Evolutionary conservation across 345 rosid genomes (phyloP), one percentile per base, ranked within the genome.

Genomic region (Linum lewisii): DNA sequence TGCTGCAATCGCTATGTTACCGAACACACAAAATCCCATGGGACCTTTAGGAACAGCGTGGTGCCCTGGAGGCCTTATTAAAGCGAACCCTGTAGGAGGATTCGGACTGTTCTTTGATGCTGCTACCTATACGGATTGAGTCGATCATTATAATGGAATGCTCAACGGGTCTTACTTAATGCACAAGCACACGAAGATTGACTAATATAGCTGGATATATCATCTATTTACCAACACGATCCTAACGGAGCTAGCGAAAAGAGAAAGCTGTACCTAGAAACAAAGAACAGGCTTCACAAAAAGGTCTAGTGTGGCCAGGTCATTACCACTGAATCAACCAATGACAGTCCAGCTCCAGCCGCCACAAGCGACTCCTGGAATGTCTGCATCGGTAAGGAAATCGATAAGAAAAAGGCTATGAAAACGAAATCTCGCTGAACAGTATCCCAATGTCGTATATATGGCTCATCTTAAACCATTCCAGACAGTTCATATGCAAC

Each of bases 261-360:
- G 34, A 29, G 4, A 29, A 29, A 29, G 34, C 34, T 29, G 34
- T 29, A 29, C 34, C 34, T 29, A 29, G 50, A 21, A 62, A 37
- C n/a, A 13, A 20, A 61, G 57, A 50, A 50, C 53, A 59, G 20
- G 58, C 26, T 14, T 55, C 65, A 25, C 66, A 19, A 53, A 73
- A 65, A 78, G 60, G 76, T 82, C 82, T 79, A 74, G 83, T 71
- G 49, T 76, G 72, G 72, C 71, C 67, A 79, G 79, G 69, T 78
- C 18, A 77, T 91, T 86, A 88, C 96, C 98, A 91, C 96, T 86
- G 98, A 84, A 78, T 91, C 95, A 63, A 91, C 85, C 72, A 91
- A 71, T 53, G 90, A 75, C 56, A 88, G 73, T 77, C 98, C 98
- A 53, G 95, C 95, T 75, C 98, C 98, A 66, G 98, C 98, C 36